Percentiles rank a stretch among this genome's conserved stretches.
Conservation (phyloP, 1,139 yeast species). For the Schwanniomyces etchellsii region DNA sequence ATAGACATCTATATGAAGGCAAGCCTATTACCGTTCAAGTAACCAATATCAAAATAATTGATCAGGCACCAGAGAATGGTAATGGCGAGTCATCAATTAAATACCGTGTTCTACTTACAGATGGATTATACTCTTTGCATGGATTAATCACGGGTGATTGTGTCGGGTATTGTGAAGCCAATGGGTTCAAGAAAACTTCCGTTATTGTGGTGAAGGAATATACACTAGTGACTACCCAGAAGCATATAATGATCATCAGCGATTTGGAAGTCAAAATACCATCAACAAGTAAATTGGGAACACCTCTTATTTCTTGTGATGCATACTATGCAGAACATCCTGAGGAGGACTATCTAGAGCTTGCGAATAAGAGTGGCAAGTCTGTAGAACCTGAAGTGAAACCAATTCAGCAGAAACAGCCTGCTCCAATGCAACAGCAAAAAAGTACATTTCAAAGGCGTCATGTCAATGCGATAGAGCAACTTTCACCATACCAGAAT, state of each 20-base stretch:
- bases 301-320: conserved; percentile 40
- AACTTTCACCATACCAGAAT: conserved; percentile 85
- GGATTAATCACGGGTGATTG: conserved; percentile 61
- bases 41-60: conserved; percentile 36
- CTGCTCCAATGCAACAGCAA: conserved; percentile 9
- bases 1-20: conserved; percentile 15
- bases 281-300: conserved; percentile 35
- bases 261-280: conserved; percentile 43
- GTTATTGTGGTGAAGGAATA: conserved; percentile 33
- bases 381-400: conserved; percentile 5
- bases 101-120: conserved; percentile 55
- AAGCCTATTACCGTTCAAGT: conserved; percentile 43
- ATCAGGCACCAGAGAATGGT: conserved; percentile 21
- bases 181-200: conserved; percentile 33
- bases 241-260: conserved; percentile 51
- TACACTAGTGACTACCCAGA: conserved; percentile 44
- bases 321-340: conserved; percentile 52
- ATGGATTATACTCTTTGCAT: conserved; percentile 58
- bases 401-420: conserved; percentile 1
- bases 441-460: conserved; percentile 8
- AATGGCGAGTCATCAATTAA: conserved; percentile 41
- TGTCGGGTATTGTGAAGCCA: conserved; percentile 43
- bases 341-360: conserved; percentile 38
- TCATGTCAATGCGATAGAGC: conserved; percentile 70
- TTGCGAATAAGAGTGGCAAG: conserved; percentile 12